Percentiles rank a stretch among this genome's conserved stretches.
Evolutionary conservation across 495 filamentous ascomycete genomes (phyloP).

Genomic region (Bryoglossum gracile): DNA sequence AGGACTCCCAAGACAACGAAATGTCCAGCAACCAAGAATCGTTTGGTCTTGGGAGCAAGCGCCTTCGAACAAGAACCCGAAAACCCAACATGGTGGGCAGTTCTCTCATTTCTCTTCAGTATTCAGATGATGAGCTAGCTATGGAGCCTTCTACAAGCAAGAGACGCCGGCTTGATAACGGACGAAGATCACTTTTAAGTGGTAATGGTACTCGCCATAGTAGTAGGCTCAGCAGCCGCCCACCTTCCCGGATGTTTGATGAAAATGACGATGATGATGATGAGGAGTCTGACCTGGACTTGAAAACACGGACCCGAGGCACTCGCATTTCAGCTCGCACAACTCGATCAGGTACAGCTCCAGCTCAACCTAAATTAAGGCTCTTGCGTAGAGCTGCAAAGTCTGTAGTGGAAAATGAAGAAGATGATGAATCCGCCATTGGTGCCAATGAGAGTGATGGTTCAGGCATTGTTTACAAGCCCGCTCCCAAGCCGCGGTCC

Average conservation of each 20-base stretch:
- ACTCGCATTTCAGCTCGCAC: conserved; percentile 5
- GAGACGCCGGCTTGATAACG: conserved; percentile 16
- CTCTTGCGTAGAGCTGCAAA: conserved; percentile 6
- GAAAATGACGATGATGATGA: conserved; percentile 12
- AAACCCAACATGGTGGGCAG: conserved; percentile 12
- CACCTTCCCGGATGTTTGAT: not conserved
- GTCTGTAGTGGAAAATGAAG: conserved; percentile 3
- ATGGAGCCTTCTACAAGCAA: conserved; percentile 7
- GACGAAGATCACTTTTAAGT: conserved; percentile 2
- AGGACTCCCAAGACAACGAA: conserved; percentile 8
- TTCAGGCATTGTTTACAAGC: conserved; percentile 20
- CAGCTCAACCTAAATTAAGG: conserved; percentile 8
- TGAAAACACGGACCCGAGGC: not conserved
- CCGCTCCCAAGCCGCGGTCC: conserved; percentile 1
- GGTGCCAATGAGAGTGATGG: conserved; percentile 21
- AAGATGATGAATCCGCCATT: conserved; percentile 38
- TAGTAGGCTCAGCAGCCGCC: conserved; percentile 12
- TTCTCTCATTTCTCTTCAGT: conserved; percentile 1
- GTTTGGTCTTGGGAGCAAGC: conserved; percentile 12
- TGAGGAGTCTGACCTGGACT: not conserved
- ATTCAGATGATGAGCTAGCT: conserved; percentile 15
- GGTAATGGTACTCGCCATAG: conserved; percentile 13
- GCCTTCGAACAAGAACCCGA: conserved; percentile 8
- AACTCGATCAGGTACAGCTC: conserved; percentile 9
- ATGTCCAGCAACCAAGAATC: conserved; percentile 1